Percentiles rank a stretch among this genome's conserved stretches.
These are phyloP conservation scores for Skeletonema tropicum DNA, from an alignment of 108 stramenopile species.

Conservation along the genomic window DNA sequence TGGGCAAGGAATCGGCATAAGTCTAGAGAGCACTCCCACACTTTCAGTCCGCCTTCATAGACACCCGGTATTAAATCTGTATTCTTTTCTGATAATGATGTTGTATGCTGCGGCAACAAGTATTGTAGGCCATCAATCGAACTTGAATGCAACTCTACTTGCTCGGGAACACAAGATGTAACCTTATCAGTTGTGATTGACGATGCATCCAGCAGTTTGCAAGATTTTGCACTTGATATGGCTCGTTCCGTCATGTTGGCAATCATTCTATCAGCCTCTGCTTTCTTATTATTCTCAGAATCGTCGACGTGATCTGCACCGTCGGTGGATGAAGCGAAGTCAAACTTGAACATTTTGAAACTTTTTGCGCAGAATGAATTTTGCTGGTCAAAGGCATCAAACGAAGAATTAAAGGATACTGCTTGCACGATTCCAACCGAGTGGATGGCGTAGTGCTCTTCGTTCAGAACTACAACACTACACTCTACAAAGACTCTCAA, in stretches of 20 bases:
- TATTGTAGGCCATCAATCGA: slow-evolving; percentile 20
- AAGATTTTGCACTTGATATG: slow-evolving; percentile 1
- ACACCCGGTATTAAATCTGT: slow-evolving; percentile 76
- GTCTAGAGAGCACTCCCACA: slow-evolving; percentile 88
- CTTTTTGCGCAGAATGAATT: too few relatives aligned
- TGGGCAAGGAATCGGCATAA: slow-evolving; percentile 64
- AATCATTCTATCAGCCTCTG: slow-evolving; percentile 7
- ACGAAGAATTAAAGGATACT: too few relatives aligned
- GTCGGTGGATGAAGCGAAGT: slow-evolving; percentile 7
- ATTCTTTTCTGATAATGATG: slow-evolving; percentile 7
- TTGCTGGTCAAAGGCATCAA: too few relatives aligned
- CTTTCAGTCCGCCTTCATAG: slow-evolving; percentile 85
- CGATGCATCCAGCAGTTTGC: slow-evolving; percentile 18
- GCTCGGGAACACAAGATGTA: slow-evolving; percentile 17
- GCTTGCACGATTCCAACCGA: too few relatives aligned
- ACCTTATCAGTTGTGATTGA: not conserved
- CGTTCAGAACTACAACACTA: too few relatives aligned
- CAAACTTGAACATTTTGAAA: slow-evolving; percentile 27
- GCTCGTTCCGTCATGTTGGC: slow-evolving; percentile 6
- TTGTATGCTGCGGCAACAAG: slow-evolving; percentile 19
- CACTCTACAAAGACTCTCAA: too few relatives aligned
- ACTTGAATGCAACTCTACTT: slow-evolving; percentile 18
- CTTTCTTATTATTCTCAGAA: not conserved
- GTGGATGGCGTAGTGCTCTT: too few relatives aligned
- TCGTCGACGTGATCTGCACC: slow-evolving; percentile 1